Percentiles rank a stretch among this genome's conserved stretches.
phyloP scores from a whole-genome alignment of 768 basidiomycete species.

The Mycena crocata region DNA sequence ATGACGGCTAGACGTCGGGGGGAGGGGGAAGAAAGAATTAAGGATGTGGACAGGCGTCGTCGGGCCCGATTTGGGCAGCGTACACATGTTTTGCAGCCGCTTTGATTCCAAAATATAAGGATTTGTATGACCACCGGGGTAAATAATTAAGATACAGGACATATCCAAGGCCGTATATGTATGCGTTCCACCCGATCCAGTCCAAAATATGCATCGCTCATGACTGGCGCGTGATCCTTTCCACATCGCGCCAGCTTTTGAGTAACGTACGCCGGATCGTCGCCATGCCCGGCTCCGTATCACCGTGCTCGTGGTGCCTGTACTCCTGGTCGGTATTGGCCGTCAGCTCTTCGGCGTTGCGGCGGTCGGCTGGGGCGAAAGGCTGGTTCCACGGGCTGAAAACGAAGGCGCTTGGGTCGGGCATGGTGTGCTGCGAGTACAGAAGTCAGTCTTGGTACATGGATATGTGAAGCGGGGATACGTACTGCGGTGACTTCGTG shows the following conservation, averaged over 20 bases:
- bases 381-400: slow-evolving; percentile 75
- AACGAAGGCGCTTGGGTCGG: slow-evolving; percentile 63
- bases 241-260: slow-evolving; percentile 56
- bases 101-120: too few relatives aligned
- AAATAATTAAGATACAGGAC: slow-evolving; percentile 13
- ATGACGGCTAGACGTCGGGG: too few relatives aligned
- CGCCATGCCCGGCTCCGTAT: slow-evolving; percentile 45
- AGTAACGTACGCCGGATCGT: slow-evolving; percentile 55
- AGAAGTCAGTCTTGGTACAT: background rate
- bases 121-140: slow-evolving; percentile 22
- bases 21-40: too few relatives aligned
- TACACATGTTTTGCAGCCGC: too few relatives aligned
- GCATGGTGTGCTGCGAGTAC: slow-evolving; percentile 59
- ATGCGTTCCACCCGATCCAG: background rate
- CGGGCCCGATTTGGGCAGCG: too few relatives aligned
- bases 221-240: slow-evolving; percentile 46
- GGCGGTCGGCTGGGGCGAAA: slow-evolving; percentile 72
- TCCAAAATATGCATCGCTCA: background rate
- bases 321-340: slow-evolving; percentile 52
- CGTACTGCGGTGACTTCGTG: slow-evolving; percentile 79
- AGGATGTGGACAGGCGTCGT: too few relatives aligned
- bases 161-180: background rate
- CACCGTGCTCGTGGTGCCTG: slow-evolving; percentile 40
- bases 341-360: slow-evolving; percentile 66
- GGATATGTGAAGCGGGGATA: slow-evolving; percentile 24